Evolutionary conservation across 1,139 yeast genomes (phyloP), one percentile per base, ranked within the genome.

Genomic region (Hemisphaericaspora xylanilytica): DNA sequence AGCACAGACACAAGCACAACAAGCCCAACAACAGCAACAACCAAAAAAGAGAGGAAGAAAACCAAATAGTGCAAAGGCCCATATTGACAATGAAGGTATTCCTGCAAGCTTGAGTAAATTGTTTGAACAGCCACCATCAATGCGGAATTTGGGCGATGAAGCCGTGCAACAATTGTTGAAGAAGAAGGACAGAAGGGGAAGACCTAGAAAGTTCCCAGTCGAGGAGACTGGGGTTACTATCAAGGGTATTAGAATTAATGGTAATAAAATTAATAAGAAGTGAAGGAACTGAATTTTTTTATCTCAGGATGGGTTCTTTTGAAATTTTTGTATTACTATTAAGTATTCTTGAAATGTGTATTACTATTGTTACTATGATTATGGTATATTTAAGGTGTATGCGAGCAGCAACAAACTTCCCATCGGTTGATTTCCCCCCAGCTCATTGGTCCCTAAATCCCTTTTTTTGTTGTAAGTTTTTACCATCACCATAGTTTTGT

Each of bases 181-280:
- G 42, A 69, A 61, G 53, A 71, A 71, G 43, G 77, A 71, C 44
- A 62, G 61, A 42, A 53, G 77, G 40, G 80, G 80, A 11, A 58
- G 80, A 47, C 80, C 80, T 4, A 59, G 80, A 46, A 75, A 75
- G 48, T 71, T 72, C 44, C 75, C 78, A 0, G 57, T 70, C 10
- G 78, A 70, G 42, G 70, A 70, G 44, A 68, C 75, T n/a, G 77
- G 77, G 3, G 55, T 70, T 5, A 70, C 75, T 10, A 72, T 71
- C 34, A 68, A 65, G 48, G 76, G 77, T 1, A 64, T 70, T 13
- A 56, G 73, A 41, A 71, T 71, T 3, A 68, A 65, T 42, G 77
- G 76, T 5, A 56, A 60, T 25, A 48, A 42, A 15, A 33, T 41
- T 17, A 32, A 34, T 9, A 47, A 45, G 37, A 43, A 29, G 32